A percentile compares a stretch with the other conserved stretches of the same genome.
Evolutionary conservation across 495 filamentous ascomycete genomes (phyloP).

Genomic region (Xylaria curta): DNA sequence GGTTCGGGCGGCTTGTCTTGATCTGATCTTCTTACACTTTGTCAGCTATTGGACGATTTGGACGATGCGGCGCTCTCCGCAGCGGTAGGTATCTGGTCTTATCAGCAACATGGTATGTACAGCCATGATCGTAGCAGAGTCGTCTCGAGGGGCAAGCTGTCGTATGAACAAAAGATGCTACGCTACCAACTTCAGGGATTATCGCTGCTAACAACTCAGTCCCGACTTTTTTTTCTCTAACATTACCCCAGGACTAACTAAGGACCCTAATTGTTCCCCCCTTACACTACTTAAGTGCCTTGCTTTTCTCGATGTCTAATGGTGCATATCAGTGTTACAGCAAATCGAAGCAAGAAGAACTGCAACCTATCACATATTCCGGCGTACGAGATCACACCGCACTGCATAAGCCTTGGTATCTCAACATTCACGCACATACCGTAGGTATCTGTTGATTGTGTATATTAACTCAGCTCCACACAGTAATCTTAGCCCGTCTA

Average conservation of each 20-base stretch:
- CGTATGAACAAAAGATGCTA: background rate
- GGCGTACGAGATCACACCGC: background rate
- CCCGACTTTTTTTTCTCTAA: background rate
- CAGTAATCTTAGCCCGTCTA: slow-evolving; percentile 7
- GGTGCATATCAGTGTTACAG: background rate
- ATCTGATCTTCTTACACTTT: background rate
- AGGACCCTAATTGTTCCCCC: background rate
- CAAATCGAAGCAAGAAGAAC: background rate
- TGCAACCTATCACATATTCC: background rate
- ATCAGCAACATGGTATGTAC: background rate
- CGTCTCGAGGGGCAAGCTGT: background rate
- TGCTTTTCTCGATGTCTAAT: slow-evolving; percentile 5
- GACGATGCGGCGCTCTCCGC: background rate
- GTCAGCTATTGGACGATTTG: background rate
- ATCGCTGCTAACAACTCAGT: background rate
- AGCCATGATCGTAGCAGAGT: background rate
- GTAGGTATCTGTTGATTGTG: background rate
- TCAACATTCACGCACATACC: background rate
- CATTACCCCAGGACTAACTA: background rate
- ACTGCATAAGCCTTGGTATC: background rate
- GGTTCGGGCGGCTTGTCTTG: background rate
- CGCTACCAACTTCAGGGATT: background rate
- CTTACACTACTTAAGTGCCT: background rate
- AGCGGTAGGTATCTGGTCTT: background rate
- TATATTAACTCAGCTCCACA: slow-evolving; percentile 3